Evolutionary conservation across 2,329 filamentous ascomycete genomes (phyloP).

Genomic region (Fusarium acutatum): DNA sequence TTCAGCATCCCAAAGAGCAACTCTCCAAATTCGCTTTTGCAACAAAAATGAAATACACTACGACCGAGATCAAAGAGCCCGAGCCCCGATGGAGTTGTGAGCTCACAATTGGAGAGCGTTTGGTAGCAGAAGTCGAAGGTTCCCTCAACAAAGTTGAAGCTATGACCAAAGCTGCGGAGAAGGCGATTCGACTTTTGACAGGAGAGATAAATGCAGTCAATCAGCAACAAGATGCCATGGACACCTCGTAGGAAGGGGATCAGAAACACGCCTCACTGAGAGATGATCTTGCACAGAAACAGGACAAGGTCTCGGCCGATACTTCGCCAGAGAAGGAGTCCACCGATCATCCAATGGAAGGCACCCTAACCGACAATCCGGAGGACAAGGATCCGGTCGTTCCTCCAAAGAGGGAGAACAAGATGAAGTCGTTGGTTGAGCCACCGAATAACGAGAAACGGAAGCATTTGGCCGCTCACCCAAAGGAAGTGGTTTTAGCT

Average conservation of each 20-base stretch:
- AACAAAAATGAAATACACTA: conserved; percentile 63
- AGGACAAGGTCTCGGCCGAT: background rate
- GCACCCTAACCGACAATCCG: background rate
- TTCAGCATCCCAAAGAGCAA: conserved; percentile 72
- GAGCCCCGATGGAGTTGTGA: conserved; percentile 53
- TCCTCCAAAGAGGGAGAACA: background rate
- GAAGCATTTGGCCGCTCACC: background rate
- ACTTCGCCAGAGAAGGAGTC: background rate
- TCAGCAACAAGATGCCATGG: background rate
- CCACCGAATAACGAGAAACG: background rate
- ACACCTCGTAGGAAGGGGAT: background rate
- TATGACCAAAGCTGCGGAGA: conserved; percentile 63
- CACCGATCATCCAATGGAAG: background rate
- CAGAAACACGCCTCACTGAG: background rate
- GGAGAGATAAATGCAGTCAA: conserved; percentile 17
- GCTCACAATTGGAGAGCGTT: conserved; percentile 57
- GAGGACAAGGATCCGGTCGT: background rate
- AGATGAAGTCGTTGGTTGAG: background rate
- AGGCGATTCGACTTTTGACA: conserved; percentile 53
- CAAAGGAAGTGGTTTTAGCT: background rate
- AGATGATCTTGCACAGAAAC: background rate
- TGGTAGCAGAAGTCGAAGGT: conserved; percentile 55
- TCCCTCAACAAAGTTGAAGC: conserved; percentile 62
- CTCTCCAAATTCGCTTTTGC: conserved; percentile 66
- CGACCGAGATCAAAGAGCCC: conserved; percentile 39